Evolutionary conservation across 225 moss, liverwort and hornwort genomes (phyloP).

Genomic region (Polytrichum commune): DNA sequence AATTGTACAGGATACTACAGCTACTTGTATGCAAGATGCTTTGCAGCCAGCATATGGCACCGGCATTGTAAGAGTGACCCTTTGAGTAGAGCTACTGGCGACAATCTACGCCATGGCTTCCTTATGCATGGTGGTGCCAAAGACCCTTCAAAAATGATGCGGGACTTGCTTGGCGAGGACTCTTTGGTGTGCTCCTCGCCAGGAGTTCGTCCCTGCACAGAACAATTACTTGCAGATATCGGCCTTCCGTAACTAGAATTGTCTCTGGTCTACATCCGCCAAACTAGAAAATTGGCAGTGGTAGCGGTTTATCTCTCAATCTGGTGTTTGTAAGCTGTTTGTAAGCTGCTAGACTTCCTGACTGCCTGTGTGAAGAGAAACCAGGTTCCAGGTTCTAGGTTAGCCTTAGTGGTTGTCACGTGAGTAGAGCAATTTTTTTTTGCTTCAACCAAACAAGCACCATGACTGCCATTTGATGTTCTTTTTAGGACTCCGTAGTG

Average conservation of each 20-base stretch:
- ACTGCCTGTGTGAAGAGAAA: too few relatives aligned
- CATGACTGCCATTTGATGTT: too few relatives aligned
- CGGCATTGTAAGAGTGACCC: slow-evolving; percentile 74
- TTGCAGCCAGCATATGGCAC: slow-evolving; percentile 97
- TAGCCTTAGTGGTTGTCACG: too few relatives aligned
- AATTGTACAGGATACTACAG: slow-evolving; percentile 90
- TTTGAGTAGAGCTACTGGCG: slow-evolving; percentile 69
- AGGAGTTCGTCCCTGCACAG: slow-evolving; percentile 89
- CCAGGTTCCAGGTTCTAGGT: too few relatives aligned
- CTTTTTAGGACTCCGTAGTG: too few relatives aligned
- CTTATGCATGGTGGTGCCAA: slow-evolving; percentile 94
- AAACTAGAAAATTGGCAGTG: too few relatives aligned
- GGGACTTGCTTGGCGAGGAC: slow-evolving; percentile 73
- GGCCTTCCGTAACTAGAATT: slow-evolving; percentile 32
- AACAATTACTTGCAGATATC: slow-evolving; percentile 80
- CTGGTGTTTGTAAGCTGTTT: too few relatives aligned
- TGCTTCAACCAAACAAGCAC: too few relatives aligned
- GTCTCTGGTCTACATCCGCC: neutral
- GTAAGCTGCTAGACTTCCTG: too few relatives aligned
- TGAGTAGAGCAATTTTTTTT: too few relatives aligned
- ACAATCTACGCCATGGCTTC: slow-evolving; percentile 70
- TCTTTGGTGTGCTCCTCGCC: slow-evolving; percentile 52
- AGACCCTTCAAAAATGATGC: slow-evolving; percentile 87
- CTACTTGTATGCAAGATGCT: slow-evolving; percentile 95
- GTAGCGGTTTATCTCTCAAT: too few relatives aligned